Conservation (phyloP, 2,329 filamentous ascomycete species). For the Paecilomyces variotii region DNA sequence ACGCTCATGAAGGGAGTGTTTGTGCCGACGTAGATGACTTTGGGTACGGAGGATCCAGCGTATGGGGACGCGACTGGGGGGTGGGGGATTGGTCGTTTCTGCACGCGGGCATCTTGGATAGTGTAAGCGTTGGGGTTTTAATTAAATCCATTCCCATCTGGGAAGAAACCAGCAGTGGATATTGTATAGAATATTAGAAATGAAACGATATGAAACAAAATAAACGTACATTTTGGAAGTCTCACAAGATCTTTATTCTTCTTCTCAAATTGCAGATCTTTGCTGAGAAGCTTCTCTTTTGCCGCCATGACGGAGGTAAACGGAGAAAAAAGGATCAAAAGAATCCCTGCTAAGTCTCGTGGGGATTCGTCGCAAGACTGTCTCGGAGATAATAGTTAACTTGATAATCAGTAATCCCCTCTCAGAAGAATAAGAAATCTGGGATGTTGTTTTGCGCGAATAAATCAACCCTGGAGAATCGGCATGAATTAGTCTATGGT, state of each 20-base stretch:
- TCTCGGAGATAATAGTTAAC: no score
- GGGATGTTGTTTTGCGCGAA: background rate
- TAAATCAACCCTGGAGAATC: background rate
- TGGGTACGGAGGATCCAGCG: constrained; percentile 40
- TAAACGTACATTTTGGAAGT: constrained; percentile 26
- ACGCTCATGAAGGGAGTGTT: constrained; percentile 51
- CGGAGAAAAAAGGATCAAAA: no score
- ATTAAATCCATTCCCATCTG: no score
- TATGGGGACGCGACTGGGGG: constrained; percentile 48
- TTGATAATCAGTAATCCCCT: background rate
- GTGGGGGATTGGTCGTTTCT: constrained; percentile 53
- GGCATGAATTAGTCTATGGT: background rate
- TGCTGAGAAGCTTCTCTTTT: constrained; percentile 13
- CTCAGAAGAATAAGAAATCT: background rate
- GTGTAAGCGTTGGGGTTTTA: background rate
- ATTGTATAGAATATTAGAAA: background rate
- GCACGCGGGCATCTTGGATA: constrained; percentile 37
- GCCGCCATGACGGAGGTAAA: constrained; percentile 11
- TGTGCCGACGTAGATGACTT: constrained; percentile 50
- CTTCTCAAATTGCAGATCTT: constrained; percentile 29
- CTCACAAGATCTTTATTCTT: constrained; percentile 29
- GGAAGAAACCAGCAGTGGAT: background rate
- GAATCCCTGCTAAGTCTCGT: no score
- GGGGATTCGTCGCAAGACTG: background rate
- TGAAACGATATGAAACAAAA: background rate